Base-by-base conservation (phyloP, 2,329 filamentous ascomycete species). In the Talaromyces sp. region DNA sequence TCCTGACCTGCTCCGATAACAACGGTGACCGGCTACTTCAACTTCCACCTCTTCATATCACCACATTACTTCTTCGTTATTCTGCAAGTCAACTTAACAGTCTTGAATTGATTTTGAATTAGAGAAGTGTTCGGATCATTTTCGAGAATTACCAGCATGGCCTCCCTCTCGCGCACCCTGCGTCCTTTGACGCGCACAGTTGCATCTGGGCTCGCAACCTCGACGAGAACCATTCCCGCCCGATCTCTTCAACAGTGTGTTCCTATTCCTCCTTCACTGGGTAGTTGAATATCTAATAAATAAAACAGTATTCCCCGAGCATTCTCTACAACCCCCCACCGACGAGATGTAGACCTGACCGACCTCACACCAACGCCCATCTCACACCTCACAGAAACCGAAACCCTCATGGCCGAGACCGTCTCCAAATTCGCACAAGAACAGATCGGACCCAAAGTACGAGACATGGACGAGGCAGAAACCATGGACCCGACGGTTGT, bases 401-500 rank as follows among this genome's bases (percentile, higher is more conserved):
- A 99, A 81, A 75, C 86, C 15, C 87, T 95, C 74, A 96, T 99
- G 91, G 87, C 89, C 68, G 94, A 99, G 65, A 86, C 91, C 1
- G 94, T 99, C 4, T 88, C 88, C 72, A 96, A 95, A 79, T 98
- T 98, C 74, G 93, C 95, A 69, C 88, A 87, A 75, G 93, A 97
- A 64, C 86, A 93, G 34, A 90, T 99, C 70, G 87, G 93, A 61
- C 95, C 95, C 63, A 94, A 93, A 78, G 93, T 92, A 11, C 91
- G 95, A 65, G 93, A 96, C 19, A 99, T 99, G 95, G 95, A 99
- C 77, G 95, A 99, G 84, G 89, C 90, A 34, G 95, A 99, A 84
- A 80, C 85, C 65, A 98, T 99, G 95, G 95, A 98, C 77, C 89
- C 92, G 0, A 77, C 85, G 1, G 80, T 99, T 7, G 90, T 99